phyloP scores from a whole-genome alignment of 2,329 filamentous ascomycete species.

The Penicillium sp. region DNA sequence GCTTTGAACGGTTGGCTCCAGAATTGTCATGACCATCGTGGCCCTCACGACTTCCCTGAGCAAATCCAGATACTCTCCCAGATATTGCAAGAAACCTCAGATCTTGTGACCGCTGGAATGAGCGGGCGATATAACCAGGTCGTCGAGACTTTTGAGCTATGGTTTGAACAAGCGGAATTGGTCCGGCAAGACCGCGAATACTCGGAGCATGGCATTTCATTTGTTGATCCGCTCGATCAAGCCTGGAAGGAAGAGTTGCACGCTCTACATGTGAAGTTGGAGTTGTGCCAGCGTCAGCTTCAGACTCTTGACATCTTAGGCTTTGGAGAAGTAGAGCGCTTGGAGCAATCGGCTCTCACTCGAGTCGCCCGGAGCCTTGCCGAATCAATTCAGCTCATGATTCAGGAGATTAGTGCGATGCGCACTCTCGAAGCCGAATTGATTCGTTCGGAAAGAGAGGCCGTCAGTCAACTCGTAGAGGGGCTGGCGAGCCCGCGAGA shows the following conservation, averaged over 20 bases:
- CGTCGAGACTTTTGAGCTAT: conserved; percentile 36
- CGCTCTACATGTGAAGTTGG: conserved; percentile 32
- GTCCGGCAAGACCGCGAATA: conserved; percentile 23
- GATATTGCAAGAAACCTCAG: conserved; percentile 38
- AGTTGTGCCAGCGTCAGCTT: conserved; percentile 35
- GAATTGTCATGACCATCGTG: conserved; percentile 29
- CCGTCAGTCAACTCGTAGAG: conserved; percentile 32
- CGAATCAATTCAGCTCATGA: conserved; percentile 34
- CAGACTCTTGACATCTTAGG: conserved; percentile 38
- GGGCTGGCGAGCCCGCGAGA: conserved; percentile 18
- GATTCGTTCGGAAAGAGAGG: conserved; percentile 33
- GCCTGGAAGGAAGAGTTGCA: conserved; percentile 37
- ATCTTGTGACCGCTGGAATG: conserved; percentile 25
- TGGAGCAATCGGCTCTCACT: conserved; percentile 32
- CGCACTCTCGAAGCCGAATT: conserved; percentile 36
- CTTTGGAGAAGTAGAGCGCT: conserved; percentile 25
- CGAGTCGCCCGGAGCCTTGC: conserved; percentile 29
- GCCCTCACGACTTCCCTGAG: conserved; percentile 30
- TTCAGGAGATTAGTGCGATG: conserved; percentile 38
- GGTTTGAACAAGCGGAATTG: conserved; percentile 31
- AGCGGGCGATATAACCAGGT: conserved; percentile 31
- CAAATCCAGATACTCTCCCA: conserved; percentile 42
- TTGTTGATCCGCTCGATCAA: conserved; percentile 36
- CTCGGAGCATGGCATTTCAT: conserved; percentile 18
- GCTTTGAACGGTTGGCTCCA: conserved; percentile 36